Evolutionary conservation across 176 grass and related monocot species (phyloP).

Genomic region (Carex scoparia): DNA sequence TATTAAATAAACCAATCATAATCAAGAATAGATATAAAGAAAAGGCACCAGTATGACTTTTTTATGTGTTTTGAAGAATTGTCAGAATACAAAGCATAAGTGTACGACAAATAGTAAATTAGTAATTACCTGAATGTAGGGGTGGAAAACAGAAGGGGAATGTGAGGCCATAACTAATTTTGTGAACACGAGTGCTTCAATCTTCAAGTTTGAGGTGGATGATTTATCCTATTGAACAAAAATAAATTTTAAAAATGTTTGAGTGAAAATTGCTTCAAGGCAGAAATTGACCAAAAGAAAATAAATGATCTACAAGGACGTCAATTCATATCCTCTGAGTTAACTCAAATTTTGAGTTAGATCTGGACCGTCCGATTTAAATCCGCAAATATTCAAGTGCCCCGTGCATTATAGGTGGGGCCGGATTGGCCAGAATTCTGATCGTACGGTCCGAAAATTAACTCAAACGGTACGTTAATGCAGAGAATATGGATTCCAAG

Average conservation of each 20-base stretch:
- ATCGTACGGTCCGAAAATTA: too few species aligned
- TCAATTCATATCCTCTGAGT: too few species aligned
- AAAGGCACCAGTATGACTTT: neutral
- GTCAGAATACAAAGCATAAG: neutral
- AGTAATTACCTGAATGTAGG: constrained; percentile 75
- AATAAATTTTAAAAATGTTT: constrained; percentile 11
- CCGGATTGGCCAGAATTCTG: too few species aligned
- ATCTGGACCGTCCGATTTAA: too few species aligned
- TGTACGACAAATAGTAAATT: constrained; percentile 4
- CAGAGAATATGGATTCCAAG: too few species aligned
- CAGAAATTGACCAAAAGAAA: neutral
- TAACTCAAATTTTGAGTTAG: too few species aligned
- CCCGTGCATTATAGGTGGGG: too few species aligned
- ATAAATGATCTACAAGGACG: neutral
- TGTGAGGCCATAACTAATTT: constrained; percentile 97
- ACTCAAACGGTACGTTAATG: too few species aligned
- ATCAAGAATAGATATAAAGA: neutral
- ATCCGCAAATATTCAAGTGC: too few species aligned
- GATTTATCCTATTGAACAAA: constrained; percentile 77
- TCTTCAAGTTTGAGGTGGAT: constrained; percentile 96
- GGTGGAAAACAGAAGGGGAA: constrained; percentile 86
- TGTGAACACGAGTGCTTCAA: constrained; percentile 92
- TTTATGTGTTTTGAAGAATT: too few species aligned
- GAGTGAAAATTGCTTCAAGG: neutral
- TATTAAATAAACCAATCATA: neutral